These are phyloP conservation scores for Hyphopichia wangnamkhiaoensis DNA, from an alignment of 1,139 yeast species.

Conservation along the genomic window DNA sequence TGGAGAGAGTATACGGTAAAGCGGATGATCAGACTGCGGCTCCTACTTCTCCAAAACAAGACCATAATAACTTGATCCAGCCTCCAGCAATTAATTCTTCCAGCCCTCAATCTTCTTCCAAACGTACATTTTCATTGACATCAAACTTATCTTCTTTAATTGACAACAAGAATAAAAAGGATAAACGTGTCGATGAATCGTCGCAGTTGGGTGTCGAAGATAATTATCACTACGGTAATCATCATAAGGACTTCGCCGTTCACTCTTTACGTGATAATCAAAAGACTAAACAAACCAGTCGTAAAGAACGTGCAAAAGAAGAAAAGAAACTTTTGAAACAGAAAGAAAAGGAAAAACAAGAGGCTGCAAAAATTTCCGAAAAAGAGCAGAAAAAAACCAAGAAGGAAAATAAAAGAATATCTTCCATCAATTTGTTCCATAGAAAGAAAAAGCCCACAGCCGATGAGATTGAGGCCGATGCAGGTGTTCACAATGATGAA, in stretches of 20 bases:
- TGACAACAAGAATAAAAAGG: conserved; percentile 7
- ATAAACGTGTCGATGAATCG: conserved; percentile 13
- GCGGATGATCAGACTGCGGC: conserved; percentile 6
- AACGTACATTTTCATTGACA: conserved; percentile 9
- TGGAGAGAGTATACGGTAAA: conserved; percentile 41
- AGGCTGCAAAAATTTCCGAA: conserved; percentile 9
- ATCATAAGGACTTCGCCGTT: conserved; percentile 37
- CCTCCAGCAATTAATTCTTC: neutral
- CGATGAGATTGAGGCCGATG: conserved; percentile 8
- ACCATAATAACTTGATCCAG: neutral
- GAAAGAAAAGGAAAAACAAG: conserved; percentile 15
- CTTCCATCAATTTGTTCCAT: conserved; percentile 10
- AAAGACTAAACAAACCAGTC: conserved; percentile 14
- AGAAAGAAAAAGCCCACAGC: conserved; percentile 10
- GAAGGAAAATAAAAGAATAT: conserved; percentile 12
- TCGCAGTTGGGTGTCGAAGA: conserved; percentile 28
- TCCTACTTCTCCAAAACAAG: neutral
- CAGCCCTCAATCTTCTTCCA: conserved; percentile 7
- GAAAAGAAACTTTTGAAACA: conserved; percentile 27
- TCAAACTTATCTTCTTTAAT: conserved; percentile 7
- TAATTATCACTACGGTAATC: conserved; percentile 37
- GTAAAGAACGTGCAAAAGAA: conserved; percentile 37
- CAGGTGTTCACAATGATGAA: conserved; percentile 1
- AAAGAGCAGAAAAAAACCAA: conserved; percentile 11
- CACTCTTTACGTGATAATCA: conserved; percentile 36